phyloP scores from a whole-genome alignment of 2,329 filamentous ascomycete species.

The Botrytis galanthina region DNA sequence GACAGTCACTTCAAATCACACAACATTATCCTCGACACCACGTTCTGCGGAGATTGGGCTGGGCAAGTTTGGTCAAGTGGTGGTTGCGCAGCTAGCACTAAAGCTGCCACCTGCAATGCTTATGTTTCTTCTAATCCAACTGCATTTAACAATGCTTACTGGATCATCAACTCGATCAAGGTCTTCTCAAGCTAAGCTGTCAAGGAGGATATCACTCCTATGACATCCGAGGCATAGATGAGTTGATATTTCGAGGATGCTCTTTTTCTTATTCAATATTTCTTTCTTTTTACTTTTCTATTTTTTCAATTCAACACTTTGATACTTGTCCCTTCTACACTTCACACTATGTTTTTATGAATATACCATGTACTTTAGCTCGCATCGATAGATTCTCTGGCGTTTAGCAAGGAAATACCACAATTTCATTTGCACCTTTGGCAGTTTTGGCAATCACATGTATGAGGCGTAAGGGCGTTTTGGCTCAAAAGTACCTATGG shows the following conservation, averaged over 20 bases:
- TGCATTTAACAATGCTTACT: conserved; percentile 73
- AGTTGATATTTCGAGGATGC: neutral
- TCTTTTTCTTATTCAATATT: neutral
- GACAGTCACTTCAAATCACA: conserved; percentile 66
- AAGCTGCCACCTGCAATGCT: conserved; percentile 61
- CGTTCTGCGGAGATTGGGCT: conserved; percentile 86
- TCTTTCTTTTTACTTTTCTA: neutral
- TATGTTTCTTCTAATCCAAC: conserved; percentile 69
- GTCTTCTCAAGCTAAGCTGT: conserved; percentile 24
- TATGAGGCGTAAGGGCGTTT: conserved; percentile 1
- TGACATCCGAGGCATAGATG: neutral
- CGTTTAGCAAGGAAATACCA: conserved; percentile 19
- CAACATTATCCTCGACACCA: conserved; percentile 77
- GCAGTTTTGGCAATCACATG: neutral
- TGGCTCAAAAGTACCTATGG: neutral
- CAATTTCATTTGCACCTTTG: conserved; percentile 10
- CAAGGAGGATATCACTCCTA: conserved; percentile 24
- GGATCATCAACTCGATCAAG: conserved; percentile 61
- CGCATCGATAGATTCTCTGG: neutral
- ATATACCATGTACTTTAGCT: conserved; percentile 11
- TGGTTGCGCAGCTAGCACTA: conserved; percentile 54
- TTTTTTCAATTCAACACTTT: neutral
- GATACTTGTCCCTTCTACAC: neutral
- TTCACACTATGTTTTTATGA: conserved; percentile 1
- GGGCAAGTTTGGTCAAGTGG: conserved; percentile 62